Evolutionary conservation across 305 asterid species (phyloP), one percentile per base, ranked within the genome.

Genomic region (Fraxinus angustifolia): DNA sequence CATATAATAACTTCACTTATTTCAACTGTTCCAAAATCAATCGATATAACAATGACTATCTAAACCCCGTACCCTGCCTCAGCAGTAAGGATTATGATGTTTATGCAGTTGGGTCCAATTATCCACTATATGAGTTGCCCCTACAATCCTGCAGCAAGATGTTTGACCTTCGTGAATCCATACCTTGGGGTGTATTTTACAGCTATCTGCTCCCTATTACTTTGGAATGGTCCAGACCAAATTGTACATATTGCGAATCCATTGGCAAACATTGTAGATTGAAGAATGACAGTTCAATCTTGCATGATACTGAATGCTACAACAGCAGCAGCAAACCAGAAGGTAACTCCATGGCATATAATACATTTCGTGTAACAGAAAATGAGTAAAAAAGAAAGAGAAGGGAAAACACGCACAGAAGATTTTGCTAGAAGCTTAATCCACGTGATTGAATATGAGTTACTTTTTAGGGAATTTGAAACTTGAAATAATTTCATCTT

Each of bases 131-230:
- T 60, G 4, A 1, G 0, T 6, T 60, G 3, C 26, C 65, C 26
- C 26, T n/a, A 17, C 17, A n/a, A 3, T n/a, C 26, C 12, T 60
- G 71, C 71, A 60, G 4, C 71, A 60, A 60, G 71, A 60, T 33
- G 0, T 33, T 33, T 33, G 35, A 33, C 0, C 6, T 2, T 31
- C 33, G 1, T 31, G 34, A 31, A 21, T 21, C 71, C 26, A 60
- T 21, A 6, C 1, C 12, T 21, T 7, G 0, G 26, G 8, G 1
- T n/a, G 10, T 21, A 60, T 6, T 60, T 60, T 0, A 8, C 5
- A 0, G 14, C 26, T 23, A 23, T 36, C 0, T 0, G 10, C 2
- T 0, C 71, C 0, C 10, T 6, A 0, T 19, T 21, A 1, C 0
- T 21, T 60, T 60, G 71, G 16, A 60, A 14, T 60, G 71, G 31